Percentiles rank a stretch among this genome's conserved stretches.
Evolutionary conservation across 352 stramenopile species (phyloP).

Genomic region (Thalassiosira exigua): DNA sequence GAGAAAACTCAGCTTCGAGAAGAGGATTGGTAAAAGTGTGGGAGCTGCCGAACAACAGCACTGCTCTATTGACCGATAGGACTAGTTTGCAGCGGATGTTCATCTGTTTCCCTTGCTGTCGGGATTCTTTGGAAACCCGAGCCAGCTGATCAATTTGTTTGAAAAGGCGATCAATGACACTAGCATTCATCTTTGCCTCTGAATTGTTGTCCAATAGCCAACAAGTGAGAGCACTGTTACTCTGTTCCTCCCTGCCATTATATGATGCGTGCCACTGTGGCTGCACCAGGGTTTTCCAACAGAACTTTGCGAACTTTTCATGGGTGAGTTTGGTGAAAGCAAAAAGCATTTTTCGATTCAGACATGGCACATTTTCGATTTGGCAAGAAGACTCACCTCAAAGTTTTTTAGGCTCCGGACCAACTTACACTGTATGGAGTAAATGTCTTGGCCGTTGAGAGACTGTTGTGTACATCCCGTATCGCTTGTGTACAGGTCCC

Average conservation of each 20-base stretch:
- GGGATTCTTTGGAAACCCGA: background rate
- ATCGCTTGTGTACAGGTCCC: conserved; percentile 59
- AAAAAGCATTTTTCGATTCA: no score
- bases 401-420: no score
- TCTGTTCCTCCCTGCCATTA: background rate
- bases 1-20: conserved; percentile 40
- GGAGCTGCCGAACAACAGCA: conserved; percentile 52
- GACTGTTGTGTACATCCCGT: conserved; percentile 47
- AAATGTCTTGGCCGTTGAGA: conserved; percentile 60
- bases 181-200: conserved; percentile 16
- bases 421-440: conserved; percentile 58
- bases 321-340: no score
- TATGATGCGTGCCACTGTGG: conserved; percentile 26
- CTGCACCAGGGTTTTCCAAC: conserved; percentile 63
- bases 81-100: no score
- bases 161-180: conserved; percentile 52
- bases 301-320: conserved; percentile 75
- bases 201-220: conserved; percentile 61
- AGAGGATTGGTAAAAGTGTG: conserved; percentile 47
- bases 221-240: conserved; percentile 4
- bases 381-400: no score
- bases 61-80: conserved; percentile 37
- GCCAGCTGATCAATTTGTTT: conserved; percentile 26
- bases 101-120: background rate
- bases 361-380: no score